phyloP scores from a whole-genome alignment of 208 protist genomes.

The Leishmania tropica region DNA sequence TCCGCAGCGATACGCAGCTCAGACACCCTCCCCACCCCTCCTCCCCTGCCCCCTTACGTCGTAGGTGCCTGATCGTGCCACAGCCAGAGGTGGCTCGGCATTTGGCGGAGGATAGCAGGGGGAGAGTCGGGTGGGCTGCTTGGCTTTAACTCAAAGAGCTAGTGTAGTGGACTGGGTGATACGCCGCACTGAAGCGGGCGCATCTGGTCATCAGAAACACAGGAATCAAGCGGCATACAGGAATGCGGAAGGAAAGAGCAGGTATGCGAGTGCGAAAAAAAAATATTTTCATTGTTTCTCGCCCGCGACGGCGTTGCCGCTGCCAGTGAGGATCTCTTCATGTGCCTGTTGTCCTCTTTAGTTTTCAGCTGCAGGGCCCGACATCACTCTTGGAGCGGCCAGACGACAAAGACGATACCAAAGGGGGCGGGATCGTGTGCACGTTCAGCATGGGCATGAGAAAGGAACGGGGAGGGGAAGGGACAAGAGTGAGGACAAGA shows the following conservation, averaged over 20 bases:
- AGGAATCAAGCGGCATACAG: background rate
- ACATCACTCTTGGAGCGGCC: too few relatives aligned
- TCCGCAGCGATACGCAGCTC: background rate
- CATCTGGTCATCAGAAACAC: background rate
- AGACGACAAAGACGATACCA: background rate
- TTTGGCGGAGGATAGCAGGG: background rate
- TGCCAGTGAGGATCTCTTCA: too few relatives aligned
- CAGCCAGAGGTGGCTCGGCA: background rate
- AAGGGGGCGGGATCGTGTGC: too few relatives aligned
- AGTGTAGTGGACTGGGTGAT: background rate
- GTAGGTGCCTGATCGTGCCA: background rate
- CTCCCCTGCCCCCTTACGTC: too few relatives aligned
- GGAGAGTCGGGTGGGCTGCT: background rate
- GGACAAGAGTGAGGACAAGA: background rate
- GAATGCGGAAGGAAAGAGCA: too few relatives aligned
- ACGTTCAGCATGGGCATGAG: background rate
- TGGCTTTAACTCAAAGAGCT: background rate
- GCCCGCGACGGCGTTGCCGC: too few relatives aligned
- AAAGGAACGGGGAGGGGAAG: background rate
- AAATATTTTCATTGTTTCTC: too few relatives aligned
- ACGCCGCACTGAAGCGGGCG: background rate
- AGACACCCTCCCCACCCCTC: too few relatives aligned
- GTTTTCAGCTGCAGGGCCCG: too few relatives aligned
- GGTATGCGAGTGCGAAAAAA: too few relatives aligned
- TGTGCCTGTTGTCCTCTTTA: too few relatives aligned